A percentile compares a stretch with the other conserved stretches of the same genome.
Conservation (phyloP, 768 basidiomycete species). For the Amyloporia xantha region DNA sequence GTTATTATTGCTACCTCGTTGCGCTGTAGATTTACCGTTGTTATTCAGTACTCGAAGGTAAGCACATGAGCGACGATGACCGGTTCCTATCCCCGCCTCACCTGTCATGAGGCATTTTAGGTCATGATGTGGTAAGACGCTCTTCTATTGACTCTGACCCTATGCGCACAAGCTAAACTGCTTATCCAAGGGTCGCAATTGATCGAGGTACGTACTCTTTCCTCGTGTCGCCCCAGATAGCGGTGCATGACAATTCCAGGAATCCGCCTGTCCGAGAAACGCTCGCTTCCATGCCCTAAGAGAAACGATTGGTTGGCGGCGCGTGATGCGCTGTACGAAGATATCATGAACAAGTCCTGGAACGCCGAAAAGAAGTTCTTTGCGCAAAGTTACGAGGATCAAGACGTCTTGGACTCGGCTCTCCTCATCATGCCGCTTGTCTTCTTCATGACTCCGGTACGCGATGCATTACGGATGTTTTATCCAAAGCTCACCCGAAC, state of each 20-base stretch:
- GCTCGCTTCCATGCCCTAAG: conserved; percentile 81
- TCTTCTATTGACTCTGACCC: no score
- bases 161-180: no score
- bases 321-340: conserved; percentile 85
- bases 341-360: conserved; percentile 88
- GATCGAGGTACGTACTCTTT: conserved; percentile 65
- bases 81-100: no score
- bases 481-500: neutral
- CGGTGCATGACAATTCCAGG: conserved; percentile 30
- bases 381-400: conserved; percentile 88
- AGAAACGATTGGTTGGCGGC: conserved; percentile 65
- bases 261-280: conserved; percentile 89
- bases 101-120: no score
- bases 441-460: conserved; percentile 80
- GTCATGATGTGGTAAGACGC: conserved; percentile 80
- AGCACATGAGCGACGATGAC: no score
- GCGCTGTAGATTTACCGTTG: no score
- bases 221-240: neutral
- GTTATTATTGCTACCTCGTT: neutral
- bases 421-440: conserved; percentile 90
- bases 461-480: conserved; percentile 20
- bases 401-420: conserved; percentile 74
- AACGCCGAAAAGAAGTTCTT: conserved; percentile 64
- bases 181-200: conserved; percentile 74
- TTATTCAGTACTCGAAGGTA: conserved; percentile 70